Percentiles rank a stretch among this genome's conserved stretches.
Conservation (phyloP, 345 rosid species). For the Pugionium cornutum region DNA sequence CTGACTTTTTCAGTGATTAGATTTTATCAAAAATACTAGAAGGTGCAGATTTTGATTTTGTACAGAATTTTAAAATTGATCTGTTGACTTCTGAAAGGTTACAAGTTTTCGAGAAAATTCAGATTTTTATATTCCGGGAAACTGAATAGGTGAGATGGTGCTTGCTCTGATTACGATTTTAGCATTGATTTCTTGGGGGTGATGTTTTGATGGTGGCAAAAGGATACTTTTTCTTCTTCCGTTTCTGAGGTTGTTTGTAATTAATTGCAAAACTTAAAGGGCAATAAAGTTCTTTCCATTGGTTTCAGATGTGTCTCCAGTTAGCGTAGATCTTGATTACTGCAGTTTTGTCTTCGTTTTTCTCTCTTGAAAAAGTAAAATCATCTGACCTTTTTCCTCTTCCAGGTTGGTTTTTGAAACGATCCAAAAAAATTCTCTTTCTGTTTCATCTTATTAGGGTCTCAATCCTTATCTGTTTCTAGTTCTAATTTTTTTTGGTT, state of each 20-base stretch:
- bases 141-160: conserved; percentile 4
- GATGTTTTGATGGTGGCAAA: background rate
- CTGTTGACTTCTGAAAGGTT: conserved; percentile 4
- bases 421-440: background rate
- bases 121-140: background rate
- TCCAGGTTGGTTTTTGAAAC: conserved; percentile 15
- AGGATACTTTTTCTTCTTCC: background rate
- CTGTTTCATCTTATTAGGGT: background rate
- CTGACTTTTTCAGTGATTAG: conserved; percentile 18
- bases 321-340: conserved; percentile 19
- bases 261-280: background rate
- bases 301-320: conserved; percentile 8
- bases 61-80: background rate
- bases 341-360: too few species aligned
- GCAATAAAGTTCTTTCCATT: background rate
- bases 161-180: background rate
- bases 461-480: background rate
- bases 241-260: background rate
- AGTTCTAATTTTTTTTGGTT: background rate
- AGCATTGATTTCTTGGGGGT: background rate
- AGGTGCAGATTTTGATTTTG: too few species aligned
- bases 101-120: background rate
- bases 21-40: background rate
- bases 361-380: background rate
- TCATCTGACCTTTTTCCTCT: background rate